Conservation (phyloP, 2,329 filamentous ascomycete species). For the Nemania sp. region DNA sequence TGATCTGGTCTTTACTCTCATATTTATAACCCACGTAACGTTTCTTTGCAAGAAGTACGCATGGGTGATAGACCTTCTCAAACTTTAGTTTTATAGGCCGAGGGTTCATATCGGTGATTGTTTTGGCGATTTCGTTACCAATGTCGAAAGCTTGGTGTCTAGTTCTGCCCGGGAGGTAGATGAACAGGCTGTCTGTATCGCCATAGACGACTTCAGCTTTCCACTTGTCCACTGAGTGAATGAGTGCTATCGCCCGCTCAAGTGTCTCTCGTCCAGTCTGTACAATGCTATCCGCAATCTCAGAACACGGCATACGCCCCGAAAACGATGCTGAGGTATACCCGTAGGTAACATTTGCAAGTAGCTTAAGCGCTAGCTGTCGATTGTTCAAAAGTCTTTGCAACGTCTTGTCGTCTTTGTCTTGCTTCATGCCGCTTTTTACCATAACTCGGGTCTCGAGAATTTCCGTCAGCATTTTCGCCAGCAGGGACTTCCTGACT, state of each 20-base stretch:
- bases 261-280: constrained; percentile 95
- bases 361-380: constrained; percentile 91
- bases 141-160: constrained; percentile 91
- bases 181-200: constrained; percentile 95
- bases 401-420: constrained; percentile 86
- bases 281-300: constrained; percentile 98
- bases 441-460: constrained; percentile 97
- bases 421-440: constrained; percentile 94
- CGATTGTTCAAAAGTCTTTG: constrained; percentile 92
- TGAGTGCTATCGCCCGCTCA: constrained; percentile 91
- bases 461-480: constrained; percentile 97
- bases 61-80: constrained; percentile 98
- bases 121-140: constrained; percentile 89
- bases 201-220: constrained; percentile 97
- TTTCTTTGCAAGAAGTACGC: constrained; percentile 94
- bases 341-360: constrained; percentile 99
- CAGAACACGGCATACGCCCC: constrained; percentile 95
- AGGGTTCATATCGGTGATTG: constrained; percentile 90
- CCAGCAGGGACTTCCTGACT: constrained; percentile 88
- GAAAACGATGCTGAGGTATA: constrained; percentile 98
- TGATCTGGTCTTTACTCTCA: constrained; percentile 78
- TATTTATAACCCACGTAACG: constrained; percentile 99
- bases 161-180: constrained; percentile 88
- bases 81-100: constrained; percentile 95
- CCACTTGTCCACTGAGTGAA: constrained; percentile 89